Percentiles rank a stretch among this genome's conserved stretches.
Evolutionary conservation across 371 early-diverging fungal species (phyloP).

Genomic region (Mucor racemosus): DNA sequence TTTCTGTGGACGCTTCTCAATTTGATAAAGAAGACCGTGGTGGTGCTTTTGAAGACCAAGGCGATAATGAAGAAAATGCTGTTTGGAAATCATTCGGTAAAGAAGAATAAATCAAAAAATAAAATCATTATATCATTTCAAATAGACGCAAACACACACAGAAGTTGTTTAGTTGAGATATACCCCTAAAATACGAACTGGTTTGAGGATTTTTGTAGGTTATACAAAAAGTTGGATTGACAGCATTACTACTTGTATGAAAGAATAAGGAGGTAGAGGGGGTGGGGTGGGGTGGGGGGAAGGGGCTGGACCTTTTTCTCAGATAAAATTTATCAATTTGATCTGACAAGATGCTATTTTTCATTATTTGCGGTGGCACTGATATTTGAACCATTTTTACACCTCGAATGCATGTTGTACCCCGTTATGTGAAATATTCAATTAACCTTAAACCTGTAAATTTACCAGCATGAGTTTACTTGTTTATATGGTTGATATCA

Average conservation of each 20-base stretch:
- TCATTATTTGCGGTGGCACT: too few species aligned
- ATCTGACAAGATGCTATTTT: not conserved
- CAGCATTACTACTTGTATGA: not conserved
- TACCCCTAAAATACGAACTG: not conserved
- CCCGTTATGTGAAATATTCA: not conserved
- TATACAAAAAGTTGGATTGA: not conserved
- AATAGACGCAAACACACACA: not conserved
- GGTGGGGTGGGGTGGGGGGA: not conserved
- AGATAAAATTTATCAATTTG: not conserved
- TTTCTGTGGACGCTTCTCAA: conserved; percentile 75
- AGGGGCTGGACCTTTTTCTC: not conserved
- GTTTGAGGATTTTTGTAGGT: not conserved
- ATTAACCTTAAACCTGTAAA: too few species aligned
- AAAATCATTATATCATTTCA: not conserved
- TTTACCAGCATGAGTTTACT: too few species aligned
- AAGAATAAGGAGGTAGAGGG: not conserved
- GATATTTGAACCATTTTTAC: not conserved
- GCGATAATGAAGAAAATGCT: conserved; percentile 62
- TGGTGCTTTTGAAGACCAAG: conserved; percentile 51
- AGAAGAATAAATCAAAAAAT: conserved; percentile 26
- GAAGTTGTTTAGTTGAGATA: not conserved
- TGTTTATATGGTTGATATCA: too few species aligned
- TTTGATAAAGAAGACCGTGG: conserved; percentile 65
- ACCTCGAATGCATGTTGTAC: not conserved
- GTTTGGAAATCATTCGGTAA: conserved; percentile 50